Evolutionary conservation across 495 filamentous ascomycete genomes (phyloP).

Genomic region (Penicillium tannophilum): DNA sequence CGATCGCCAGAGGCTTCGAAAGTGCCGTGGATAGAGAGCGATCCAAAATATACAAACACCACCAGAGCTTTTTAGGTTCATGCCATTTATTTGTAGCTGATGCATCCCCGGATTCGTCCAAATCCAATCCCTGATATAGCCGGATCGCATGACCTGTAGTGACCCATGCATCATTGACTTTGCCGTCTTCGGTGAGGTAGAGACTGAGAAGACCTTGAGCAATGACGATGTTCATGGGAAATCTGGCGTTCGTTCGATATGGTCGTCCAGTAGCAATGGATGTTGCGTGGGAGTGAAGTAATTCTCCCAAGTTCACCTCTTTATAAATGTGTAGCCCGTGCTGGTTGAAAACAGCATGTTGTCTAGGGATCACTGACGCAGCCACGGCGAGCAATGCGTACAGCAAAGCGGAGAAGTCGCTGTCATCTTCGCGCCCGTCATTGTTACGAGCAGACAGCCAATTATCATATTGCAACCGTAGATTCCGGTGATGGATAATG

Average conservation of each 20-base stretch:
- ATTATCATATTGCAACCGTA: conserved; percentile 16
- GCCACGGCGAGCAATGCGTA: conserved; percentile 21
- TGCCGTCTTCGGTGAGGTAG: conserved; percentile 19
- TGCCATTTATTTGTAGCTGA: background rate
- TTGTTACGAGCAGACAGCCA: conserved; percentile 1
- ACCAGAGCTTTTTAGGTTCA: conserved; percentile 20
- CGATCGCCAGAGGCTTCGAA: conserved; percentile 20
- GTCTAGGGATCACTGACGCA: conserved; percentile 9
- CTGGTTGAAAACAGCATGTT: conserved; percentile 14
- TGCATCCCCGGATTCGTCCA: conserved; percentile 8
- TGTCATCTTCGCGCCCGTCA: background rate
- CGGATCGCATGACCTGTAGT: conserved; percentile 23
- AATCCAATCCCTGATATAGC: conserved; percentile 20
- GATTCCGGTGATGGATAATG: conserved; percentile 10
- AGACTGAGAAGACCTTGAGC: conserved; percentile 17
- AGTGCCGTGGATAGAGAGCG: conserved; percentile 20
- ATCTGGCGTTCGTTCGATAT: conserved; percentile 1
- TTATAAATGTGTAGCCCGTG: conserved; percentile 4
- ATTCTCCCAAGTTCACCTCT: conserved; percentile 6
- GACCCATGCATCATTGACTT: conserved; percentile 22
- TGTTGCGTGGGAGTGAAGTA: background rate
- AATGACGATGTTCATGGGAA: conserved; percentile 16
- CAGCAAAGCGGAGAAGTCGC: conserved; percentile 12
- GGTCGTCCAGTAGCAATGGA: background rate
- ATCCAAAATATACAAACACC: conserved; percentile 25